Conservation (phyloP, 2,329 filamentous ascomycete genomes). For the Lecanoromycetidae sp. region DNA sequence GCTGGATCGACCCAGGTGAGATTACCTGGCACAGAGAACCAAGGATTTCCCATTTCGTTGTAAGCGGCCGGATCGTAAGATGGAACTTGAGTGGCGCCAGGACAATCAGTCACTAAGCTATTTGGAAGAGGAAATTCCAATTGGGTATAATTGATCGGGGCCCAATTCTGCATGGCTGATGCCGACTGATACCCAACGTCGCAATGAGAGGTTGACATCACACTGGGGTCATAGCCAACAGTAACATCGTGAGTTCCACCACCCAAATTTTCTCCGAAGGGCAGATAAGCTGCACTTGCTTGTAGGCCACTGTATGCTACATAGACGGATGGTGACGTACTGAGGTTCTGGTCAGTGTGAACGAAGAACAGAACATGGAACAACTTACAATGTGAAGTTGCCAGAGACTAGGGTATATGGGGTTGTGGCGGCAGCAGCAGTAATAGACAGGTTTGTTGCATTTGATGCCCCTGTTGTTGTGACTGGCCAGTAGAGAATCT, state of each 20-base stretch:
- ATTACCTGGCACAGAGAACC: background rate
- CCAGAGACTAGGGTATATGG: background rate
- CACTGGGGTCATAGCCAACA: slow-evolving; percentile 2
- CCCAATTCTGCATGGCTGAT: background rate
- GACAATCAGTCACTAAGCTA: background rate
- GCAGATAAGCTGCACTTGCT: background rate
- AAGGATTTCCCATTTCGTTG: background rate
- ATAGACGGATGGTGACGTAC: slow-evolving; percentile 5
- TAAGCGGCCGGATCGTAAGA: background rate
- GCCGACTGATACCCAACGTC: background rate
- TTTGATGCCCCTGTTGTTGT: background rate
- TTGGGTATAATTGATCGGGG: slow-evolving; percentile 3
- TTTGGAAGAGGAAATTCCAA: slow-evolving; percentile 4
- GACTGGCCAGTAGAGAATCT: background rate
- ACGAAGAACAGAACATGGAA: background rate
- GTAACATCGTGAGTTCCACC: background rate
- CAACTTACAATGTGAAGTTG: slow-evolving; percentile 3
- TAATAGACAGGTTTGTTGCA: background rate
- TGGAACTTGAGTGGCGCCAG: background rate
- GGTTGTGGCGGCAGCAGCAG: background rate
- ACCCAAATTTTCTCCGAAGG: background rate
- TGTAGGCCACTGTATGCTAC: background rate
- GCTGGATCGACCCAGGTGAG: background rate
- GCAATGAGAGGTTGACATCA: slow-evolving; percentile 1
- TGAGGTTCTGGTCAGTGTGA: background rate